Evolutionary conservation across 2,329 filamentous ascomycete species (phyloP).

Genomic region (Ophiostoma sp.): DNA sequence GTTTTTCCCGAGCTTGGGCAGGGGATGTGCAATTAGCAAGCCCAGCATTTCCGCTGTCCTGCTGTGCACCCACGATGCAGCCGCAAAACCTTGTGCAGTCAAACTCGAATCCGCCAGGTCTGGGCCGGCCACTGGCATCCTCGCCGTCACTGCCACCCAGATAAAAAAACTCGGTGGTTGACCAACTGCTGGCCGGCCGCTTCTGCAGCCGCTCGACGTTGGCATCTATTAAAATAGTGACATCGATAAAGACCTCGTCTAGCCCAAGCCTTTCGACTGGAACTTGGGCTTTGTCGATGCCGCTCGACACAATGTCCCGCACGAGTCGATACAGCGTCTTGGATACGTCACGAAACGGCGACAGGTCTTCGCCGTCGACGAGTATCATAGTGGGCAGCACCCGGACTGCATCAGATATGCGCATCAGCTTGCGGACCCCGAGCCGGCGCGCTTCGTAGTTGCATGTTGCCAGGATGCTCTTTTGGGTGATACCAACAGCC

Average conservation of each 20-base stretch:
- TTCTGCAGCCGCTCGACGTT: conserved; percentile 59
- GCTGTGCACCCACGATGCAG: conserved; percentile 38
- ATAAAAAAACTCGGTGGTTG: conserved; percentile 63
- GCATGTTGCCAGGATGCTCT: conserved; percentile 86
- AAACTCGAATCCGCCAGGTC: conserved; percentile 63
- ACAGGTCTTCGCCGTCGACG: conserved; percentile 79
- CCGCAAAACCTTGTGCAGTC: conserved; percentile 66
- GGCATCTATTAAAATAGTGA: conserved; percentile 79
- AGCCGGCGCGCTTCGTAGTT: conserved; percentile 81
- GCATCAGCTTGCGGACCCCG: conserved; percentile 76
- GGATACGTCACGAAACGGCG: conserved; percentile 77
- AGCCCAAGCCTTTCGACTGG: conserved; percentile 80
- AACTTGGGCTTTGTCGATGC: conserved; percentile 39
- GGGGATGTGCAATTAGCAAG: not conserved
- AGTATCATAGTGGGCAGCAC: conserved; percentile 80
- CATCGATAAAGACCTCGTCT: conserved; percentile 83
- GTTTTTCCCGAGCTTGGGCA: conserved; percentile 19
- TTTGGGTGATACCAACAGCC: conserved; percentile 83
- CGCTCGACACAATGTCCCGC: conserved; percentile 33
- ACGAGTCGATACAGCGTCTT: conserved; percentile 74
- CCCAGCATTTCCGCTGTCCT: not conserved
- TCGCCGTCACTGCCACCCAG: conserved; percentile 55
- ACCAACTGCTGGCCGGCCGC: conserved; percentile 5
- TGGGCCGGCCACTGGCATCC: conserved; percentile 47
- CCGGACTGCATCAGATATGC: conserved; percentile 72